A percentile compares a stretch with the other conserved stretches of the same genome.
Conservation (phyloP, 768 basidiomycete species). For the Serendipita sp. region DNA sequence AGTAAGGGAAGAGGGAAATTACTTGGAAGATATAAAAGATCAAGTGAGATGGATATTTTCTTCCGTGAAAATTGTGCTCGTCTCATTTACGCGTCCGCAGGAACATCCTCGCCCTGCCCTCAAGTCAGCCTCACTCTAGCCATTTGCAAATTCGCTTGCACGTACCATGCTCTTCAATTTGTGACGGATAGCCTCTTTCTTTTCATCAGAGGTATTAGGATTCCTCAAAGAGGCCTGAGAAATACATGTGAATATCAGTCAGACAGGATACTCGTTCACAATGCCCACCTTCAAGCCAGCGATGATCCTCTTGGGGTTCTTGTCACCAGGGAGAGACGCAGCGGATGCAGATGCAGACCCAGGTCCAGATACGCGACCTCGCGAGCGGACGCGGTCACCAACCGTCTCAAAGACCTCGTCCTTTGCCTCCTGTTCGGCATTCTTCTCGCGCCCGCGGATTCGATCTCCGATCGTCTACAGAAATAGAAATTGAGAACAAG, state of each 20-base stretch:
- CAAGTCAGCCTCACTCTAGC: background rate
- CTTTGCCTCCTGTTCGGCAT: constrained; percentile 8
- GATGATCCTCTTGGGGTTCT: constrained; percentile 8
- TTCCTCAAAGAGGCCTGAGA: constrained; percentile 6
- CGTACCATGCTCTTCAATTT: constrained; percentile 4
- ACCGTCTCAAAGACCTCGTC: constrained; percentile 9
- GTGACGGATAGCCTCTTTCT: constrained; percentile 6
- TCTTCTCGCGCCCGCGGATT: constrained; percentile 6
- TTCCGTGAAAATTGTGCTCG: too few relatives aligned
- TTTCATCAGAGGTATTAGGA: constrained; percentile 6
- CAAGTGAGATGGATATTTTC: too few relatives aligned
- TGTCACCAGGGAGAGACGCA: constrained; percentile 5
- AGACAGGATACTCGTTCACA: background rate
- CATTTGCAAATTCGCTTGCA: background rate
- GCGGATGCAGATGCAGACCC: background rate
- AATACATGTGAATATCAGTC: background rate
- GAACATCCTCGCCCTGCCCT: background rate
- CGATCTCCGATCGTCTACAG: constrained; percentile 7
- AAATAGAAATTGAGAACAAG: background rate
- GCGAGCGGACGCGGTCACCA: constrained; percentile 9
- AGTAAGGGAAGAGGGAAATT: too few relatives aligned
- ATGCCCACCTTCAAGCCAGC: constrained; percentile 6
- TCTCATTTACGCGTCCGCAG: background rate
- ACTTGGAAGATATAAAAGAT: too few relatives aligned
- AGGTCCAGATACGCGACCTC: background rate